phyloP scores from a whole-genome alignment of 345 rosid species.

The Pistacia vera region DNA sequence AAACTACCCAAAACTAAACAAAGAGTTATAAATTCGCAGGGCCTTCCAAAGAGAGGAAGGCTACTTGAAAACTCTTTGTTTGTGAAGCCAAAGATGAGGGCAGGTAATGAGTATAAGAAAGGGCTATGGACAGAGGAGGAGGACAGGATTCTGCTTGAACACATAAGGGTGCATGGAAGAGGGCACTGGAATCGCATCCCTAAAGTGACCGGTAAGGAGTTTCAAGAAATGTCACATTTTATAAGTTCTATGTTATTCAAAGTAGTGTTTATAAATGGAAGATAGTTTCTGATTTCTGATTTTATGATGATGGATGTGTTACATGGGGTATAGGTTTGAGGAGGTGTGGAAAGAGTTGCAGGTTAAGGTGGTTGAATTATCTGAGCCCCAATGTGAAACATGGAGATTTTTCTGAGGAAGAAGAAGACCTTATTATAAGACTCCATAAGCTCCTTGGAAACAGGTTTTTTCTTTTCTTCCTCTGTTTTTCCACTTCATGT shows the following conservation, averaged over 20 bases:
- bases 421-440: conserved; percentile 31
- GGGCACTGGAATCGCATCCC: conserved; percentile 40
- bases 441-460: conserved; percentile 38
- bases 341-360: conserved; percentile 34
- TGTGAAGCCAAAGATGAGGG: background rate
- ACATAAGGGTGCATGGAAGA: conserved; percentile 32
- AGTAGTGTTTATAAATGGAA: background rate
- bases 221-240: background rate
- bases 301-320: background rate
- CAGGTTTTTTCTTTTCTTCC: conserved; percentile 10
- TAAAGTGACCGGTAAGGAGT: conserved; percentile 23
- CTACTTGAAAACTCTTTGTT: background rate
- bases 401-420: conserved; percentile 30
- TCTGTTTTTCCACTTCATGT: background rate
- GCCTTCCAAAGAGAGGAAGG: background rate
- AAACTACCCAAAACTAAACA: background rate
- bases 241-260: background rate
- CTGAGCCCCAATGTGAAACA: conserved; percentile 28
- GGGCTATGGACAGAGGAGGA: conserved; percentile 42
- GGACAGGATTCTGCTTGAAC: conserved; percentile 27
- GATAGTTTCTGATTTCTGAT: background rate
- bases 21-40: background rate
- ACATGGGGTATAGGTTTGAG: conserved; percentile 8
- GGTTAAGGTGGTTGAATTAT: conserved; percentile 30
- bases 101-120: conserved; percentile 19